Evolutionary conservation across 2,329 filamentous ascomycete species (phyloP).

Genomic region (Fonsecaea erecta): DNA sequence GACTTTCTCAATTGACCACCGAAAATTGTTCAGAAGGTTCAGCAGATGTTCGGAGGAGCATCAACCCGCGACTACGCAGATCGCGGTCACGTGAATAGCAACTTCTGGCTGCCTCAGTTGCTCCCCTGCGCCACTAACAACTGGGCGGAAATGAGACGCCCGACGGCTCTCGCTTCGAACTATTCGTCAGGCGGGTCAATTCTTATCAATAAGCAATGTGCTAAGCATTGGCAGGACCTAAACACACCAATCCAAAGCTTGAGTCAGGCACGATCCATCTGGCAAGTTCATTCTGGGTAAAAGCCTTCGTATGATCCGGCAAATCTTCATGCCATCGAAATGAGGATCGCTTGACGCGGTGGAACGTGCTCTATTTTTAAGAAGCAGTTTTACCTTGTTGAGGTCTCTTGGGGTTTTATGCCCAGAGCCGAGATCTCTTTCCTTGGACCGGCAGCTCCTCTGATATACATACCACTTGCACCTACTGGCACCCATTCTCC

Average conservation of each 20-base stretch:
- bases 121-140: background rate
- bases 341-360: background rate
- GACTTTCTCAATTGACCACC: background rate
- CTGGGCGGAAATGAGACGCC: background rate
- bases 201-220: conserved; percentile 13
- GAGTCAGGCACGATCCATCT: background rate
- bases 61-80: background rate
- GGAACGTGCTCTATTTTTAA: background rate
- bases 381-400: background rate
- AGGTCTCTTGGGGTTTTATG: background rate
- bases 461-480: no score
- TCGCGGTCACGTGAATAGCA: background rate
- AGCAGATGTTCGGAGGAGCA: conserved; percentile 5
- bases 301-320: background rate
- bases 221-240: background rate
- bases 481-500: no score
- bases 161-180: background rate
- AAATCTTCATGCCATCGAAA: background rate
- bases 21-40: conserved; percentile 2
- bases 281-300: conserved; percentile 4
- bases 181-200: no score
- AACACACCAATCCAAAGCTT: background rate
- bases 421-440: background rate
- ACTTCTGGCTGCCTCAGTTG: background rate
- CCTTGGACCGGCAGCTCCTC: background rate